These are phyloP conservation scores for Platanthera zijinensis DNA, from an alignment of 106 monocot genomes.

Conservation along the genomic window DNA sequence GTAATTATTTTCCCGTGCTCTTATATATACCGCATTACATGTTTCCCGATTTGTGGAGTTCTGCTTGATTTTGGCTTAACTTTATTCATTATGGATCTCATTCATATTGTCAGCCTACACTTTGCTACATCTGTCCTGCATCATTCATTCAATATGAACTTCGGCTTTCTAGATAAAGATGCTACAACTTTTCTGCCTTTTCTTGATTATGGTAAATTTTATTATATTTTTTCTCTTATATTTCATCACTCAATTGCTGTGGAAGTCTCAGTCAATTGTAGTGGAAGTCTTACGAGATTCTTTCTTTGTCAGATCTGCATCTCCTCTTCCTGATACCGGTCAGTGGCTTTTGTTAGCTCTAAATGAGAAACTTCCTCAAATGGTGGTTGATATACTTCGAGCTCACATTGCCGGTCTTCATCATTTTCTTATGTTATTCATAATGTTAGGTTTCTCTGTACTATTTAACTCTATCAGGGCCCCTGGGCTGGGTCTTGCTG, in stretches of 20 bases:
- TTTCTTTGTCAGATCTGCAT: conserved; percentile 50
- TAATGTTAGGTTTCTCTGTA: conserved; percentile 93
- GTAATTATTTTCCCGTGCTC: no score
- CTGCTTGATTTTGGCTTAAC: no score
- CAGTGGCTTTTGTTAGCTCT: conserved; percentile 87
- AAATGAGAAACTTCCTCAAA: conserved; percentile 79
- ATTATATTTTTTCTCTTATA: background rate
- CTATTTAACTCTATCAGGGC: conserved; percentile 76
- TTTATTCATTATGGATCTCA: no score
- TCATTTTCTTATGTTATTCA: conserved; percentile 91
- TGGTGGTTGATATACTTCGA: conserved; percentile 56
- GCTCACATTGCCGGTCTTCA: conserved; percentile 79
- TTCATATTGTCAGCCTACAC: background rate
- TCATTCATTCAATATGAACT: background rate
- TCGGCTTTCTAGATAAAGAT: background rate
- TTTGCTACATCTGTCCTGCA: background rate
- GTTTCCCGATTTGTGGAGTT: no score
- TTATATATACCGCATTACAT: no score
- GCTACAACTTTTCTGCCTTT: background rate
- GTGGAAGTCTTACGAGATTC: background rate
- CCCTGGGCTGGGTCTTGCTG: conserved; percentile 85
- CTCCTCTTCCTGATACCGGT: conserved; percentile 95
- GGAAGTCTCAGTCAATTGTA: background rate
- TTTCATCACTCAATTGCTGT: background rate
- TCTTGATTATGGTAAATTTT: background rate